Evolutionary conservation across 345 rosid genomes (phyloP), one percentile per base, ranked within the genome.

Genomic region (Populus nigra): DNA sequence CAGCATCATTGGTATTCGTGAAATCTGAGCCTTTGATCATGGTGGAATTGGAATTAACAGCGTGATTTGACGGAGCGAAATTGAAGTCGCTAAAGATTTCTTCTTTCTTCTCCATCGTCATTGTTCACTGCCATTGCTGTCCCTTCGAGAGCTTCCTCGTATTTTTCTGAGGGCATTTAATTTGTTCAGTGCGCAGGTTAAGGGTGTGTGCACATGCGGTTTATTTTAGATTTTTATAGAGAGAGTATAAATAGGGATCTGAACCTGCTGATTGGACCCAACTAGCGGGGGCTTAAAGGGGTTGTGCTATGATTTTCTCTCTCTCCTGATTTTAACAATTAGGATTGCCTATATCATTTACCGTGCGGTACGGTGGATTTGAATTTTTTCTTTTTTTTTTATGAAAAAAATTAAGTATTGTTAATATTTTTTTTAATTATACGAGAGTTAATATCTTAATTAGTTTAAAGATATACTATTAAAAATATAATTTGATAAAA

Each of bases 61-160:
- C 7, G 27, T 25, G 73, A 77, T 78, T 69, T 0, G 82, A 49
- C 1, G 85, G 25, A 38, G 81, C 80, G 82, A 88, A 87, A 18
- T 66, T 80, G 83, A 90, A 90, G 80, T 83, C 86, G 31, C 93
- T 89, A 83, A 87, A 84, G 62, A 59, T 23, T n/a, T 59, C 65
- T 59, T 59, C 88, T 86, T 16, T 76, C 89, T 2, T 85, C 92
- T 15, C 82, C 88, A 77, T 77, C 91, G 36, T 84, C 86, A 69
- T 6, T 35, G 70, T 71, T 83, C 25, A 31, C n/a, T 55, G 69
- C 82, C 89, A 87, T 70, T 25, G 10, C 12, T 73, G 67, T 50
- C 33, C 31, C 38, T 20, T 70, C 15, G 10, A 36, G 25, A 57
- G 43, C 82, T 73, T 47, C 38, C 15, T 50, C 68, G 33, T 43